Conservation (phyloP, 495 filamentous ascomycete species). For the Xylaria palmicola region DNA sequence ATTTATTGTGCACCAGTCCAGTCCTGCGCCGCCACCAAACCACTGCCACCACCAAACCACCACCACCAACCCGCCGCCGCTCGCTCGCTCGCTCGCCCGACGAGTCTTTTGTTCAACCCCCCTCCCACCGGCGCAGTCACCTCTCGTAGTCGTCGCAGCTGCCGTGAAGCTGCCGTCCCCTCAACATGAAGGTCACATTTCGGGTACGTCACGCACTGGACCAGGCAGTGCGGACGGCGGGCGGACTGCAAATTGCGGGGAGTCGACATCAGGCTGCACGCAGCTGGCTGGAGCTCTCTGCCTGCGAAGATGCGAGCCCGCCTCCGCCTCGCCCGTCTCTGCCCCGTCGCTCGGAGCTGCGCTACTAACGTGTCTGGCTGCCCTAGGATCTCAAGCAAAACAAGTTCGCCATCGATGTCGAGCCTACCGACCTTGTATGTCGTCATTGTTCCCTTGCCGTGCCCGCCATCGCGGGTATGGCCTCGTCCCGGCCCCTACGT, state of each 20-base stretch:
- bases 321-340: not conserved
- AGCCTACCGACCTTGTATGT: constrained; percentile 88
- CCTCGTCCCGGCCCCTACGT: constrained; percentile 15
- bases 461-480: not conserved
- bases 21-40: constrained; percentile 1
- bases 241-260: constrained; percentile 2
- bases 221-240: not conserved
- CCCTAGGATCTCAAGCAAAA: constrained; percentile 92
- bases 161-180: constrained; percentile 33
- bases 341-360: not conserved
- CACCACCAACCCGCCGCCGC: not conserved
- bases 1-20: constrained; percentile 12
- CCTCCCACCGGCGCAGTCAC: not conserved
- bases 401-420: constrained; percentile 92
- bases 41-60: not conserved
- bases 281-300: constrained; percentile 13
- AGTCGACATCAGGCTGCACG: constrained; percentile 14
- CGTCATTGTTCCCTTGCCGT: constrained; percentile 28
- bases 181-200: constrained; percentile 54
- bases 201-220: constrained; percentile 38
- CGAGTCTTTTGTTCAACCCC: not conserved
- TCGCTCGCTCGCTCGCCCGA: not conserved
- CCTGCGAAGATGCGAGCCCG: constrained; percentile 17
- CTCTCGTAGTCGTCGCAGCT: constrained; percentile 18
- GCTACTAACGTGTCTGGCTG: constrained; percentile 32